These are phyloP conservation scores for Hypomyces rosellus DNA, from an alignment of 2,329 filamentous ascomycete genomes.

Conservation along the genomic window DNA sequence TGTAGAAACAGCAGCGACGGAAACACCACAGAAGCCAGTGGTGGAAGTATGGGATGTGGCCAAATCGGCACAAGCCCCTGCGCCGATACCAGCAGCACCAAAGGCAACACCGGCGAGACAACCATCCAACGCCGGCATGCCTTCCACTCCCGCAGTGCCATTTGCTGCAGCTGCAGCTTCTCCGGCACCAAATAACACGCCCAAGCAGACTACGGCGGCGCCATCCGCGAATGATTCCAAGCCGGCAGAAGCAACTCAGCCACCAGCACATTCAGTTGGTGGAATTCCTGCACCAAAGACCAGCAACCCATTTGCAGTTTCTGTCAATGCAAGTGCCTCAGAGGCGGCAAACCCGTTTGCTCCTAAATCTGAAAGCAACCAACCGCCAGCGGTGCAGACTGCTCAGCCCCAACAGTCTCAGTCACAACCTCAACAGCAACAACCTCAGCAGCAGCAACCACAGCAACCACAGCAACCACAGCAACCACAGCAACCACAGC, in stretches of 20 bases:
- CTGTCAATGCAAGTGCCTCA: constrained; percentile 11
- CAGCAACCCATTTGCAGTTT: constrained; percentile 28
- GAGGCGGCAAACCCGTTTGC: constrained; percentile 25
- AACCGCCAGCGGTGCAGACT: constrained; percentile 14
- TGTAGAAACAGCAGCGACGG: constrained; percentile 73
- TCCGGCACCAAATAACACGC: background rate
- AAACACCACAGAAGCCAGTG: constrained; percentile 79
- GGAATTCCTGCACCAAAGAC: constrained; percentile 19
- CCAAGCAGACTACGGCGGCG: constrained; percentile 15
- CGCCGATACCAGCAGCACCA: constrained; percentile 17
- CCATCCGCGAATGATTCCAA: background rate
- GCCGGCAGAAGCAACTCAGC: background rate
- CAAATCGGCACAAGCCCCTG: constrained; percentile 43
- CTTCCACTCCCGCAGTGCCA: constrained; percentile 1
- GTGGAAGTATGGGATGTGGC: constrained; percentile 81
- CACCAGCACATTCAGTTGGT: constrained; percentile 4
- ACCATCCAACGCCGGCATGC: constrained; percentile 16
- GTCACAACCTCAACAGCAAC: constrained; percentile 14
- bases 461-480: constrained; percentile 12
- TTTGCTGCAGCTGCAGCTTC: constrained; percentile 4
- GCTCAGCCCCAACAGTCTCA: constrained; percentile 7
- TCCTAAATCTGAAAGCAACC: constrained; percentile 15
- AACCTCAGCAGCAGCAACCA: constrained; percentile 9
- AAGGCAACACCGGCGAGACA: constrained; percentile 21
- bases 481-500: constrained; percentile 11